Evolutionary conservation across 208 protist species (phyloP), one percentile per base, ranked within the genome.

Genomic region (Leptomonas seymouri): DNA sequence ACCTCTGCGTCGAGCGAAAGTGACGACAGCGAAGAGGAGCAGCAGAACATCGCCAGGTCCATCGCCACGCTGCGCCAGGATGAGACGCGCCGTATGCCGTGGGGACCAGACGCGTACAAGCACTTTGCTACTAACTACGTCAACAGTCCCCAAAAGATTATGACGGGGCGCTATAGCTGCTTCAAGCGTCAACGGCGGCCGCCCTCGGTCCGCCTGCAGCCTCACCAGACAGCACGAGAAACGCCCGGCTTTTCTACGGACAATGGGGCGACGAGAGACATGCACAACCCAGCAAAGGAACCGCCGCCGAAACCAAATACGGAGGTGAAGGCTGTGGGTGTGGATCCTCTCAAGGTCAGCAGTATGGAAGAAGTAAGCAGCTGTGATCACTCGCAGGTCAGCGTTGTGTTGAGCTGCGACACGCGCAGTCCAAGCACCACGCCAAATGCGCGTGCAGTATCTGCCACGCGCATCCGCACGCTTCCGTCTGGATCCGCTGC

Each of bases 71-170:
- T 77, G 56, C 71, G 64, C 1, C 57, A 77, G 45, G 57, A 31
- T 14, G 71, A 77, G 50, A 63, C 64, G 41, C 71, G 60, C 7
- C 64, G 71, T 34, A 70, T 83, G 49, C 81, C 74, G 21, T 93
- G 87, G 87, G 86, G 86, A 16, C 84, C 84, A 0, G 85, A 90
- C 31, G 87, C 87, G 9, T 66, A 92, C 74, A 89, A 89, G 55
- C 64, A 84, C 62, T 93, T 93, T 64, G 68, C 86, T 15, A 59
- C 64, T 11, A 96, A 93, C 73, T 96, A 93, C 67, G 78, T 93
- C 18, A 75, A 82, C 11, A 85, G 78, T 36, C 90, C 90, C 6
- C 80, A 92, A 46, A 87, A 87, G 69, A 83, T 87, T 23, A 80
- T 83, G 84, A 63, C 21, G 11, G 64, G 64, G 9, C 63, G 64